Conservation (phyloP, 2,329 filamentous ascomycete genomes). For the Aspergillus neoniger region DNA sequence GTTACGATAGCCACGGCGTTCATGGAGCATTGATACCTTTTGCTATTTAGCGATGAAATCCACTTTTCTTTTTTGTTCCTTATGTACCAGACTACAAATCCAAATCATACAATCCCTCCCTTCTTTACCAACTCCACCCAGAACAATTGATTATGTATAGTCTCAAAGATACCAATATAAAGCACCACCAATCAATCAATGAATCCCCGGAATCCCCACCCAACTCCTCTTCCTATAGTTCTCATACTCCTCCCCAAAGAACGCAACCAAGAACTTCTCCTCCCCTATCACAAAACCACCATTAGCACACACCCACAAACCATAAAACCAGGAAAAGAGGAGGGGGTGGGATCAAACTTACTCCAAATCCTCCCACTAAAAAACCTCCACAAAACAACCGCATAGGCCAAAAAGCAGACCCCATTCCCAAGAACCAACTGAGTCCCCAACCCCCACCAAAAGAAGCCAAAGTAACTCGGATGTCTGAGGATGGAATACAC, state of each 20-base stretch:
- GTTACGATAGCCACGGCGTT: constrained; percentile 17
- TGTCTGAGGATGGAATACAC: constrained; percentile 77
- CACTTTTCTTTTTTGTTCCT: background rate
- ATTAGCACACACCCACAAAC: constrained; percentile 10
- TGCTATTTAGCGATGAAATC: constrained; percentile 8
- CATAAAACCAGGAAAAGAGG: background rate
- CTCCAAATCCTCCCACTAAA: constrained; percentile 71
- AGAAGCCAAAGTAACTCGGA: constrained; percentile 96
- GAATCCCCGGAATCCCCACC: constrained; percentile 79
- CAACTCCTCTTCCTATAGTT: constrained; percentile 70
- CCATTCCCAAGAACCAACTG: constrained; percentile 86
- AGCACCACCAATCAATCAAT: constrained; percentile 31
- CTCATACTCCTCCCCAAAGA: constrained; percentile 83
- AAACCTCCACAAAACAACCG: constrained; percentile 78
- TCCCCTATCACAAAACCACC: constrained; percentile 57
- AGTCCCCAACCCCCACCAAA: constrained; percentile 96
- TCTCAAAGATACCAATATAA: background rate
- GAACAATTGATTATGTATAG: background rate
- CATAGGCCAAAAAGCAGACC: constrained; percentile 74
- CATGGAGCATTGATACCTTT: constrained; percentile 16
- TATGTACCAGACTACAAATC: too few relatives aligned
- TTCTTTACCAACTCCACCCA: background rate
- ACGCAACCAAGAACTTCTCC: constrained; percentile 73
- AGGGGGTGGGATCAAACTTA: constrained; percentile 43
- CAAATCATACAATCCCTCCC: background rate